These are phyloP conservation scores for Allomyces arbusculus DNA, from an alignment of 192 early-diverging fungal genomes.

Conservation along the genomic window DNA sequence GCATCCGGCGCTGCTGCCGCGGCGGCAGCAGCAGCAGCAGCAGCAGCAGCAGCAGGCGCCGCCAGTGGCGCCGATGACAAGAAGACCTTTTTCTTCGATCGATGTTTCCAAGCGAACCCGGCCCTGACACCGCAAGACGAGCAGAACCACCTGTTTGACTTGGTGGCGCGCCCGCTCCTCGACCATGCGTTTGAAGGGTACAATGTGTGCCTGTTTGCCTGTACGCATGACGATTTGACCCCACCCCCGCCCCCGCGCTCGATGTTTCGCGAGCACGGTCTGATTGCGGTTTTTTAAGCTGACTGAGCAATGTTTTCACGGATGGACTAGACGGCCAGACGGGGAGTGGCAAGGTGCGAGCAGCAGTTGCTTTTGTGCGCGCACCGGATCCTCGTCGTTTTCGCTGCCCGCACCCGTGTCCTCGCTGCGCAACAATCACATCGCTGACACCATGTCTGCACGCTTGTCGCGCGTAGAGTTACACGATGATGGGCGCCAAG, in stretches of 20 bases:
- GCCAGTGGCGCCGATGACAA: neutral
- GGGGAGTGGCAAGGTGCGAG: conserved; percentile 18
- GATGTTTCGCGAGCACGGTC: neutral
- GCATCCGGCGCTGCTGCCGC: neutral
- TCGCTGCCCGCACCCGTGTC: no score
- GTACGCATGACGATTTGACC: conserved; percentile 18
- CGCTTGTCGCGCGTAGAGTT: conserved; percentile 4
- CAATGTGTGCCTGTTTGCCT: conserved; percentile 86
- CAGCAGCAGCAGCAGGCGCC: neutral
- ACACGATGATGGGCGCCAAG: conserved; percentile 52
- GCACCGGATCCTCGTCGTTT: no score
- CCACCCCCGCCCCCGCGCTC: neutral
- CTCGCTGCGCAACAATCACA: neutral
- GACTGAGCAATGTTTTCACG: no score
- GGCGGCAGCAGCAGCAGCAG: neutral
- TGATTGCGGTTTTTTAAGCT: no score
- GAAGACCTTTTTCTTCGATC: neutral
- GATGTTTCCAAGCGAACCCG: no score
- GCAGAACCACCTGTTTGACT: neutral
- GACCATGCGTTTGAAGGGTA: conserved; percentile 77
- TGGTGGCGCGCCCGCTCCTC: conserved; percentile 20
- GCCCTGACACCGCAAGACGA: neutral
- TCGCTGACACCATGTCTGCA: neutral
- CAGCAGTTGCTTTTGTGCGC: no score
- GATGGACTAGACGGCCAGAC: conserved; percentile 19